Conservation (phyloP, 805 yeast species). For the Lipomyces yamadae region DNA sequence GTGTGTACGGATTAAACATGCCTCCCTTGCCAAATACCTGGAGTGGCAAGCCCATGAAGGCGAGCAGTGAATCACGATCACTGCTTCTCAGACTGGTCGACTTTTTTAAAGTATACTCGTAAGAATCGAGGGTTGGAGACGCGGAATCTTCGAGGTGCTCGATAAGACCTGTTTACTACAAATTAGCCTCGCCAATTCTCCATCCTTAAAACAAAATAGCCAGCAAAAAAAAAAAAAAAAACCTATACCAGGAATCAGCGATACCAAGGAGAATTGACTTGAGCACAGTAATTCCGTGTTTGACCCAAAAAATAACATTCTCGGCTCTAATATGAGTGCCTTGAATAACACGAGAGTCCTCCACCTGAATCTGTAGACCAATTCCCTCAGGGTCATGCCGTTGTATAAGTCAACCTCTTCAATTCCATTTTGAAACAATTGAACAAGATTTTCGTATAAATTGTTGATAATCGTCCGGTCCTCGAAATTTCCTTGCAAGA, state of each 20-base stretch:
- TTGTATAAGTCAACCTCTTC: conserved; percentile 67
- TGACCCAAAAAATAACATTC: conserved; percentile 74
- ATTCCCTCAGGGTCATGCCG: conserved; percentile 72
- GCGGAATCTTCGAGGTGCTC: conserved; percentile 77
- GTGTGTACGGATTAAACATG: conserved; percentile 90
- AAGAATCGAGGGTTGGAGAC: conserved; percentile 68
- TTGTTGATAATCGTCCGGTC: conserved; percentile 71
- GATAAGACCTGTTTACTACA: conserved; percentile 50
- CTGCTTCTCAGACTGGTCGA: conserved; percentile 75
- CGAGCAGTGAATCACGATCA: conserved; percentile 74
- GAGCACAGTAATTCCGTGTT: conserved; percentile 81
- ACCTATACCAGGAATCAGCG: conserved; percentile 70
- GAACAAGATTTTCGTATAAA: conserved; percentile 64
- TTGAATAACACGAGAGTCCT: conserved; percentile 72
- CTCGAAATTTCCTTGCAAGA: conserved; percentile 75
- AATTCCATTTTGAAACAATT: conserved; percentile 44
- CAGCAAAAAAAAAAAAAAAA: no score
- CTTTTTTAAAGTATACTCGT: conserved; percentile 56
- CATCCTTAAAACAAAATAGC: no score
- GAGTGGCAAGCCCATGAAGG: conserved; percentile 86
- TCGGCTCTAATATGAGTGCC: conserved; percentile 74
- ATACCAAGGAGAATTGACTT: conserved; percentile 79
- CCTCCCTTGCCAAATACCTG: conserved; percentile 85
- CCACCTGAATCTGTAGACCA: conserved; percentile 62
- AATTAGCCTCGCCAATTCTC: background rate